Evolutionary conservation across 768 basidiomycete species (phyloP).

Genomic region (Gyrodon lividus): DNA sequence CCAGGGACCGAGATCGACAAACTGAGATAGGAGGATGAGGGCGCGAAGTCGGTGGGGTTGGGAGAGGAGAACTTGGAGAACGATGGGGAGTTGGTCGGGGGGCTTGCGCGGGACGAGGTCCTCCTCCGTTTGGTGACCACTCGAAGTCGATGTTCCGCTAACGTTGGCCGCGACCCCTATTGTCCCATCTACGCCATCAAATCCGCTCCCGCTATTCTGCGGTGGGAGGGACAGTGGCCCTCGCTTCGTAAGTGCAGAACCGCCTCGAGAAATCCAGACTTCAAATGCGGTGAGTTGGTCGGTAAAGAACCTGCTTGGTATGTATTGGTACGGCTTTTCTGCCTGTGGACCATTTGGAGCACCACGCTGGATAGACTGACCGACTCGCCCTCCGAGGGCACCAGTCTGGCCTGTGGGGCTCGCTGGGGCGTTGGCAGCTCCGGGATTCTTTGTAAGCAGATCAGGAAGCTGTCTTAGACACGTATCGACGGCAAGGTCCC

Average conservation of each 20-base stretch:
- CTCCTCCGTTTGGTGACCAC: conserved; percentile 22
- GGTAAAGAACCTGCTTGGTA: conserved; percentile 89
- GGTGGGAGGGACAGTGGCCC: conserved; percentile 74
- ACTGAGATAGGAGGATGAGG: conserved; percentile 92
- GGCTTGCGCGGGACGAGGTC: conserved; percentile 82
- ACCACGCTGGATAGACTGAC: conserved; percentile 21
- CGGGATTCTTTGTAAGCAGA: conserved; percentile 50
- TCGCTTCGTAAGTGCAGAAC: conserved; percentile 74
- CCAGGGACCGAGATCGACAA: conserved; percentile 98
- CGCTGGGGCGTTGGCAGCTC: conserved; percentile 17
- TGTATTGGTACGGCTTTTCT: conserved; percentile 65
- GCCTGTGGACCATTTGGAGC: conserved; percentile 23
- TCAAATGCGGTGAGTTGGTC: conserved; percentile 97
- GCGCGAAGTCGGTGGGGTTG: conserved; percentile 95
- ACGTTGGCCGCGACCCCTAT: conserved; percentile 18
- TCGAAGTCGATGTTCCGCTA: conserved; percentile 7
- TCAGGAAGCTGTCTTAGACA: conserved; percentile 93
- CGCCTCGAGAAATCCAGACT: conserved; percentile 96
- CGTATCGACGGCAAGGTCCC: conserved; percentile 96
- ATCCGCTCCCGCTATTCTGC: conserved; percentile 36
- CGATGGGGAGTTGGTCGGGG: conserved; percentile 96
- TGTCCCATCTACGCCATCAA: conserved; percentile 19
- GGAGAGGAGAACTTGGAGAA: conserved; percentile 94
- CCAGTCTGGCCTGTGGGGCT: conserved; percentile 18
- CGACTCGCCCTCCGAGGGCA: conserved; percentile 7